Evolutionary conservation across 2,329 filamentous ascomycete genomes (phyloP).

Genomic region (Scortechinia acanthostroma): DNA sequence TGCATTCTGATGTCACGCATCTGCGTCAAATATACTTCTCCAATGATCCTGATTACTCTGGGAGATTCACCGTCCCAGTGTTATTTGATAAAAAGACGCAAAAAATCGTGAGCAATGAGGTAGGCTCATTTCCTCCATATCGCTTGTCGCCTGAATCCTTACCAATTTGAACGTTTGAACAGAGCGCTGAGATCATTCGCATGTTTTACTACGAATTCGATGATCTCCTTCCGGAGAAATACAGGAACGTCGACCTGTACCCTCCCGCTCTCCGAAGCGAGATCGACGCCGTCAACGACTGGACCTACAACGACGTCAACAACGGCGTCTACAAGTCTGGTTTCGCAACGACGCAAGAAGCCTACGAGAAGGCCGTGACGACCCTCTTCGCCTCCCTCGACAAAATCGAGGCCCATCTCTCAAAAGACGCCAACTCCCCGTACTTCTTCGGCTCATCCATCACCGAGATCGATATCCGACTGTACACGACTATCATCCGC

Average conservation of each 20-base stretch:
- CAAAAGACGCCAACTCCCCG: slow-evolving; percentile 28
- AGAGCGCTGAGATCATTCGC: slow-evolving; percentile 48
- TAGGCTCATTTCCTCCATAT: slow-evolving; percentile 17
- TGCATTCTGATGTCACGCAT: slow-evolving; percentile 64
- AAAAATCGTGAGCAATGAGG: slow-evolving; percentile 80
- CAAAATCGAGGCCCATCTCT: slow-evolving; percentile 39
- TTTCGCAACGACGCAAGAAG: slow-evolving; percentile 44
- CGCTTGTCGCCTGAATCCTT: background rate
- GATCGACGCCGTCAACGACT: slow-evolving; percentile 73
- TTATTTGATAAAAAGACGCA: slow-evolving; percentile 73
- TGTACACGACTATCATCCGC: slow-evolving; percentile 48
- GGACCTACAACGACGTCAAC: slow-evolving; percentile 71
- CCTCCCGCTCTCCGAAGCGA: slow-evolving; percentile 52
- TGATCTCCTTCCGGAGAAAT: slow-evolving; percentile 51
- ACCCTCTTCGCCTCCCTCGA: slow-evolving; percentile 52
- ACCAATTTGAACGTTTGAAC: slow-evolving; percentile 41
- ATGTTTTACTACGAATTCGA: slow-evolving; percentile 49
- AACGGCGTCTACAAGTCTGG: slow-evolving; percentile 54
- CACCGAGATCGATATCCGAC: slow-evolving; percentile 51
- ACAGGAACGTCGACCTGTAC: slow-evolving; percentile 58
- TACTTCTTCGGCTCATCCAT: slow-evolving; percentile 44
- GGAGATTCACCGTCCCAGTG: slow-evolving; percentile 81
- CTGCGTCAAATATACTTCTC: slow-evolving; percentile 76
- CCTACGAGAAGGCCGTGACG: slow-evolving; percentile 43
- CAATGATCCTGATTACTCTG: slow-evolving; percentile 63